Percentiles rank a stretch among this genome's conserved stretches.
phyloP scores from a whole-genome alignment of 176 grass and related monocot species.

The Bromus sterilis region DNA sequence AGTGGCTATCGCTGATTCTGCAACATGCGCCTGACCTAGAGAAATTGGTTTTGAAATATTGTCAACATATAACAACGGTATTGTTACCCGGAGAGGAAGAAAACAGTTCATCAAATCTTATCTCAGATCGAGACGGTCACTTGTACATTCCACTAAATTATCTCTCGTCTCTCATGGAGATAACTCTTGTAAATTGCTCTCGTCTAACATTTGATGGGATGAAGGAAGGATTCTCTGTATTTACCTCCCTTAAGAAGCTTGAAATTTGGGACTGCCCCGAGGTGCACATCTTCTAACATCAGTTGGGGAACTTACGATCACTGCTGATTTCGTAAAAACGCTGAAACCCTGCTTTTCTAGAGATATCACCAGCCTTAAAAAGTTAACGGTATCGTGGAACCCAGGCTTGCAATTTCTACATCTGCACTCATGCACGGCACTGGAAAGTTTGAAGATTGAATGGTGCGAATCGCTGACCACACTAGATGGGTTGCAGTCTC shows the following conservation, averaged over 20 bases:
- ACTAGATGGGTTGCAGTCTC: conserved; percentile 11
- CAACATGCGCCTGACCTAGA: not conserved
- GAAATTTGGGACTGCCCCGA: accelerated
- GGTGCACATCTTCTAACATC: not conserved
- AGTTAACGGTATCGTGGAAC: accelerated
- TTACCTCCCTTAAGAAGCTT: not conserved
- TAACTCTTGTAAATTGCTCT: accelerated
- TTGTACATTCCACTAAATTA: not conserved
- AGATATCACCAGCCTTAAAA: not conserved
- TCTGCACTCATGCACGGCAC: not conserved
- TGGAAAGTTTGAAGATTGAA: not conserved
- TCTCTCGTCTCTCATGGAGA: not conserved
- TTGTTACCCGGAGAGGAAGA: not conserved
- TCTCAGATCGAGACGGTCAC: not conserved
- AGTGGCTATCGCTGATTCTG: not conserved
- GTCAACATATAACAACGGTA: not conserved
- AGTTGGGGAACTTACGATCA: not conserved
- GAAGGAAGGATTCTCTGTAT: not conserved
- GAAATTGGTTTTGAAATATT: not conserved
- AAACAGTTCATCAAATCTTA: not conserved
- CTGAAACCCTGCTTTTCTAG: not conserved
- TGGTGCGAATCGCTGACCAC: not conserved
- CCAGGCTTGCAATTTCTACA: not conserved
- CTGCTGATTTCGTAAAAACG: not conserved
- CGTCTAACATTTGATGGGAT: not conserved